Conservation (phyloP, 345 rosid genomes). For the Ceriops tagal region DNA sequence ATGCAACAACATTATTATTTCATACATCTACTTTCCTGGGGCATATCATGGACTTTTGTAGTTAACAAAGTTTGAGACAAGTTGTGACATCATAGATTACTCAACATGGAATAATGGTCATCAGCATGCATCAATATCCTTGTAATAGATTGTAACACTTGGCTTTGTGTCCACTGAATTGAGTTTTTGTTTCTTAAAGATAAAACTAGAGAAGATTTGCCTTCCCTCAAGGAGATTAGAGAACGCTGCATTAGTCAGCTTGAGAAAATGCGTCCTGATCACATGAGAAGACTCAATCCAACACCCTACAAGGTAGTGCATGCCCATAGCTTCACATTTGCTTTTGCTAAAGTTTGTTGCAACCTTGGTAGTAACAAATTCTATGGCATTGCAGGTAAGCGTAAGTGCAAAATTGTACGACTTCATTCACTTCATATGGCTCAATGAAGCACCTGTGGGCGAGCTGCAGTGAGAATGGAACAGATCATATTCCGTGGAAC, state of each 20-base stretch:
- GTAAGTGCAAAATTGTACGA: slow-evolving; percentile 81
- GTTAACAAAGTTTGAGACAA: not conserved
- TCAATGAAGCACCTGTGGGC: slow-evolving; percentile 98
- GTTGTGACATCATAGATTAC: not conserved
- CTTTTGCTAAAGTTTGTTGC: not conserved
- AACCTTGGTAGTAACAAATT: not conserved
- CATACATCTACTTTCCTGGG: not conserved
- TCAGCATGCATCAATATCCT: not conserved
- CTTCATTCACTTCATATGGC: slow-evolving; percentile 95
- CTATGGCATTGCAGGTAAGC: slow-evolving; percentile 58
- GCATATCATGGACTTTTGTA: no score
- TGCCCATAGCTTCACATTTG: not conserved
- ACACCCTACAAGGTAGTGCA: slow-evolving; percentile 82
- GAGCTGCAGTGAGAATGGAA: slow-evolving; percentile 54
- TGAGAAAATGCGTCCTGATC: slow-evolving; percentile 86
- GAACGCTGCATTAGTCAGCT: slow-evolving; percentile 82
- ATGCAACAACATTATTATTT: not conserved
- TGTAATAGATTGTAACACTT: not conserved
- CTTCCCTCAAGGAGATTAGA: slow-evolving; percentile 57
- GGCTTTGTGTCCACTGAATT: not conserved
- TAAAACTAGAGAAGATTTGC: slow-evolving; percentile 63
- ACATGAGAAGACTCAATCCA: slow-evolving; percentile 89
- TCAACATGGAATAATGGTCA: not conserved
- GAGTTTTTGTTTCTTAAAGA: slow-evolving; percentile 33
- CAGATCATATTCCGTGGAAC: slow-evolving; percentile 4